Base-by-base conservation (phyloP, 1,139 yeast species). In the Torulaspora pretoriensis region DNA sequence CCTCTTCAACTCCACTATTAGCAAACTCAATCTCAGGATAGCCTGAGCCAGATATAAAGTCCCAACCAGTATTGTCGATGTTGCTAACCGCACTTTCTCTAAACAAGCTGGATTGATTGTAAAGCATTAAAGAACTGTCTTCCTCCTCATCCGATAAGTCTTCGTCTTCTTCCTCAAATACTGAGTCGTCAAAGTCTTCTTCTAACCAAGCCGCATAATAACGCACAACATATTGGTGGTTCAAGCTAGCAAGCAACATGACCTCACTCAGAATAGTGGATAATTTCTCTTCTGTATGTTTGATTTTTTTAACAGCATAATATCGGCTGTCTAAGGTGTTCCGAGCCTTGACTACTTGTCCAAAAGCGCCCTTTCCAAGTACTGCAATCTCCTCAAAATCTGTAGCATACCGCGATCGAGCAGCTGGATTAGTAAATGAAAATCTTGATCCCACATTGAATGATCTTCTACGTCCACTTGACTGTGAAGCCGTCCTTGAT, bases 151-250 rank as follows among this genome's bases (percentile, higher is more conserved):
- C 55, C 10, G 45, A 48, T 38, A 45, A 43, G 4, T 52, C 57
- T 35, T 33, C 54, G 3, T 63, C 67, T 16, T 60, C 64, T 2
- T 59, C 66, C 2, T 65, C 72, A 27, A 64, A 50, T 5, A 65
- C 71, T 35, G 60, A 57, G 34, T 81, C 78, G 43, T 83, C 87
- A 33, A 49, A 42, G 38, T 81, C 78, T 48, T 86, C 92, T 60
- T 92, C 98, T 2, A 92, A 78, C 99, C 98, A 94, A 0, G 97
- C 95, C 2, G 97, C 95, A 67, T 87, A 92, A 63, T 94, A 94
- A 45, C 98, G 70, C 1, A 94, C 98, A 38, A 94, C 96, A 63
- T 88, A 89, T 61, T 89, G 97, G 63, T 94, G 97, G 57, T 90
- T 92, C 42, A 94, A 71, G 51, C 98, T 73, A 0, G 97, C 96